Conservation (phyloP, 345 rosid genomes). For the Lepidium didymum region DNA sequence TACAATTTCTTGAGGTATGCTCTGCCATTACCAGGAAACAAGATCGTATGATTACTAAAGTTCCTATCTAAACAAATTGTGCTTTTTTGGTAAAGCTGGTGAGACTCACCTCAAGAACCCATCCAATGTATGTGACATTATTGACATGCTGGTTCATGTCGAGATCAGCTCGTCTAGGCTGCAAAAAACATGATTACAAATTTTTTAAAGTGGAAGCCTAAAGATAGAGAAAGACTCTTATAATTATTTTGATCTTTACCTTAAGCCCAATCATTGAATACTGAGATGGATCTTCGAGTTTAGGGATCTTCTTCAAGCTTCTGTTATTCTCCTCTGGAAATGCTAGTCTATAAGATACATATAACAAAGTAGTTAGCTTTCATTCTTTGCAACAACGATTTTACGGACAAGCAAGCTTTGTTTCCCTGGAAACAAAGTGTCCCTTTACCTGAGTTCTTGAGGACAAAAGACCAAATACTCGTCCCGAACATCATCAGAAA, state of each 20-base stretch:
- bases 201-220: background rate
- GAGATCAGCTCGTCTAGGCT: constrained; percentile 92
- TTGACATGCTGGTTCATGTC: constrained; percentile 98
- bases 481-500: constrained; percentile 74
- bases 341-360: constrained; percentile 45
- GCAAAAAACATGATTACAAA: constrained; percentile 5
- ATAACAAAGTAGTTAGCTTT: background rate
- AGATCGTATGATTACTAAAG: constrained; percentile 1
- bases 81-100: background rate
- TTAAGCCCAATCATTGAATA: constrained; percentile 63
- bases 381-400: background rate
- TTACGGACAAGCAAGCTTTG: background rate
- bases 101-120: constrained; percentile 80
- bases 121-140: constrained; percentile 82
- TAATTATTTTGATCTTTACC: background rate
- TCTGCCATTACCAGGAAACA: constrained; percentile 41
- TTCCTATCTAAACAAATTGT: background rate
- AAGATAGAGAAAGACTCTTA: background rate
- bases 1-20: constrained; percentile 86
- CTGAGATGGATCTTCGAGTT: constrained; percentile 71
- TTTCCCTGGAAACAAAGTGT: background rate
- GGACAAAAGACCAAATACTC: constrained; percentile 79
- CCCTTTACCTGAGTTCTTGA: constrained; percentile 53
- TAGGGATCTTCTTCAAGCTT: constrained; percentile 67
- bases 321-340: constrained; percentile 78